phyloP scores from a whole-genome alignment of 805 yeast genomes.

The Candida michaelii region DNA sequence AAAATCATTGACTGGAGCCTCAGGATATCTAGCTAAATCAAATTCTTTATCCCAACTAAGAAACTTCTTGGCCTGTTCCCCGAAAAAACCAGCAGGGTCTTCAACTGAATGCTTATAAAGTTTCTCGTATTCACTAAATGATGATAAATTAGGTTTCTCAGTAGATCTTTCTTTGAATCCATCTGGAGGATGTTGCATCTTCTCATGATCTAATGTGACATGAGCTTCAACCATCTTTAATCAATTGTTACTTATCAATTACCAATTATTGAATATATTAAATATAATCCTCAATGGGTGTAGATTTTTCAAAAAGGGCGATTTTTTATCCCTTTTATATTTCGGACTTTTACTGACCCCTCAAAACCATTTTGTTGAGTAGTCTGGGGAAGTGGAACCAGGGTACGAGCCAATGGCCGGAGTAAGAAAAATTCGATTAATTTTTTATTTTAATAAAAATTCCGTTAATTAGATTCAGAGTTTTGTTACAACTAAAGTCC shows the following conservation, averaged over 20 bases:
- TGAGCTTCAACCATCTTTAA: constrained; percentile 20
- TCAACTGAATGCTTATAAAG: constrained; percentile 57
- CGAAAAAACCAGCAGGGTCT: constrained; percentile 56
- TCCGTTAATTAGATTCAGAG: too few relatives aligned
- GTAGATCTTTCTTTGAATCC: constrained; percentile 46
- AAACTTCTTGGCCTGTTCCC: constrained; percentile 48
- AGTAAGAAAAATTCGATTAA: too few relatives aligned
- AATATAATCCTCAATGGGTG: background rate
- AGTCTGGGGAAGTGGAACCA: constrained; percentile 4
- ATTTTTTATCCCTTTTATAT: constrained; percentile 6
- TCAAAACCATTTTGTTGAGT: constrained; percentile 8
- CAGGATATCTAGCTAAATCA: constrained; percentile 46
- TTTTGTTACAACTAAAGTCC: too few relatives aligned
- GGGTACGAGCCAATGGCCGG: background rate
- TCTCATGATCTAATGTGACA: constrained; percentile 36
- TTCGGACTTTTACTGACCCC: constrained; percentile 8
- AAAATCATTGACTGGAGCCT: constrained; percentile 47
- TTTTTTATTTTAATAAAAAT: too few relatives aligned
- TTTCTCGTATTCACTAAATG: constrained; percentile 49
- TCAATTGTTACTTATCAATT: background rate
- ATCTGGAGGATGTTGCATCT: constrained; percentile 31
- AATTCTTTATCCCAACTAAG: constrained; percentile 57
- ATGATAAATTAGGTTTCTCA: constrained; percentile 46
- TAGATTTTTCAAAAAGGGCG: constrained; percentile 1
- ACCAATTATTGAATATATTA: background rate